These are phyloP conservation scores for Austroboletus novae-zelandiae DNA, from an alignment of 1,284 basidiomycete genomes.

Conservation along the genomic window DNA sequence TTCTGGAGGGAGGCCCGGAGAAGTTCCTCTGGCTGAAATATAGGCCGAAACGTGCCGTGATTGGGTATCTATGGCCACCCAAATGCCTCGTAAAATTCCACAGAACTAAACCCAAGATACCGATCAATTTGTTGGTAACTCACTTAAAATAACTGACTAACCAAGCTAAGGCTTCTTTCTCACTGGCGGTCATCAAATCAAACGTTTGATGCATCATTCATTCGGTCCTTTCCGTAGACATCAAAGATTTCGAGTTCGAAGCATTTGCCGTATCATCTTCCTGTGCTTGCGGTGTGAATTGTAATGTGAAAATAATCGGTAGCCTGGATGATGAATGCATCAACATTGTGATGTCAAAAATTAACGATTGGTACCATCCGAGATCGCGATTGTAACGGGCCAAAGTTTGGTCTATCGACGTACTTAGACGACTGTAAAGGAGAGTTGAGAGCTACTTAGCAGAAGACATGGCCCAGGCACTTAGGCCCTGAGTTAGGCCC, in stretches of 20 bases:
- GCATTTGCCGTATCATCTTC: too few relatives aligned
- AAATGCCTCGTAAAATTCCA: background rate
- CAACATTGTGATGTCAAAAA: too few relatives aligned
- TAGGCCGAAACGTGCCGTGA: background rate
- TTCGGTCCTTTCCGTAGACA: background rate
- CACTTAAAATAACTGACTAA: constrained; percentile 11
- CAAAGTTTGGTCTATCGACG: too few relatives aligned
- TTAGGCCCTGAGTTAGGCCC: too few relatives aligned
- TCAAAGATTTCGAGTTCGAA: background rate
- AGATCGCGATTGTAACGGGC: too few relatives aligned
- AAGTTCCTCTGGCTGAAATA: background rate
- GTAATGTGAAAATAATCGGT: too few relatives aligned
- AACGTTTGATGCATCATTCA: constrained; percentile 1
- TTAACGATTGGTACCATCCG: too few relatives aligned
- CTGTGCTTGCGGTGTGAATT: too few relatives aligned
- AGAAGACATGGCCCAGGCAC: too few relatives aligned
- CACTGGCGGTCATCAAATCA: background rate
- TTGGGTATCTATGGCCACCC: background rate
- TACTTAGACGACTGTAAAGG: too few relatives aligned
- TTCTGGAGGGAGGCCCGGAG: background rate
- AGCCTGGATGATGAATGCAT: too few relatives aligned
- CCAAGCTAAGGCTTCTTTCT: constrained; percentile 1
- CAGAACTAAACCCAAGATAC: background rate
- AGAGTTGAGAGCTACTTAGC: background rate
- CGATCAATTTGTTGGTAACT: constrained; percentile 1